A percentile compares a stretch with the other conserved stretches of the same genome.
Evolutionary conservation across 1,284 basidiomycete species (phyloP).

Genomic region (Coriolopsis trogii): DNA sequence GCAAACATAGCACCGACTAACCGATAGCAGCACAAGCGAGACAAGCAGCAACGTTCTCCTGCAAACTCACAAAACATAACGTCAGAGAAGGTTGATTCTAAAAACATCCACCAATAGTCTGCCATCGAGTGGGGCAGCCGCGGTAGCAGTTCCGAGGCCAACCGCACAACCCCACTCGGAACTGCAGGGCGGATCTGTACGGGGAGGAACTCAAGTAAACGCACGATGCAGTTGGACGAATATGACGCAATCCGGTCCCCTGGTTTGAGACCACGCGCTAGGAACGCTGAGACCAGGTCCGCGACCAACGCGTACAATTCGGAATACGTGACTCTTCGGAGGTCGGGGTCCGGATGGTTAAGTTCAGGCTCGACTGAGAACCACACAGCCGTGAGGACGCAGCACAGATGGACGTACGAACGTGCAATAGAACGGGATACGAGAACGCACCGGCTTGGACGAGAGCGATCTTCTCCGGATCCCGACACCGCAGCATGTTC

Average conservation of each 20-base stretch:
- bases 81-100: slow-evolving; percentile 12
- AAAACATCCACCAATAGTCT: too few relatives aligned
- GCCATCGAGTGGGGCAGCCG: too few relatives aligned
- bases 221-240: slow-evolving; percentile 79
- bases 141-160: too few relatives aligned
- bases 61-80: not conserved
- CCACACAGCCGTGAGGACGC: not conserved
- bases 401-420: slow-evolving; percentile 24
- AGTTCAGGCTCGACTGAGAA: slow-evolving; percentile 63
- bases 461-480: slow-evolving; percentile 66
- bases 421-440: slow-evolving; percentile 11
- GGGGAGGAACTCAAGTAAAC: too few relatives aligned
- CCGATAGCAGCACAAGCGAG: slow-evolving; percentile 78
- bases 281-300: slow-evolving; percentile 63
- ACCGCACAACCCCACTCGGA: not conserved
- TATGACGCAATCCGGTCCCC: slow-evolving; percentile 84
- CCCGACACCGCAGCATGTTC: slow-evolving; percentile 74
- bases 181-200: not conserved
- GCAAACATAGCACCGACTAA: slow-evolving; percentile 22
- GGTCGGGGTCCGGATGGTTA: slow-evolving; percentile 45
- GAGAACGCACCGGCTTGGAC: slow-evolving; percentile 67
- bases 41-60: slow-evolving; percentile 77
- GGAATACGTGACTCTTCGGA: slow-evolving; percentile 57
- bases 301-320: slow-evolving; percentile 68
- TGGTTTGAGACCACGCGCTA: slow-evolving; percentile 58